Percentiles rank a stretch among this genome's conserved stretches.
These are phyloP conservation scores for Leishmania braziliensis DNA, from an alignment of 208 protist species.

Conservation along the genomic window DNA sequence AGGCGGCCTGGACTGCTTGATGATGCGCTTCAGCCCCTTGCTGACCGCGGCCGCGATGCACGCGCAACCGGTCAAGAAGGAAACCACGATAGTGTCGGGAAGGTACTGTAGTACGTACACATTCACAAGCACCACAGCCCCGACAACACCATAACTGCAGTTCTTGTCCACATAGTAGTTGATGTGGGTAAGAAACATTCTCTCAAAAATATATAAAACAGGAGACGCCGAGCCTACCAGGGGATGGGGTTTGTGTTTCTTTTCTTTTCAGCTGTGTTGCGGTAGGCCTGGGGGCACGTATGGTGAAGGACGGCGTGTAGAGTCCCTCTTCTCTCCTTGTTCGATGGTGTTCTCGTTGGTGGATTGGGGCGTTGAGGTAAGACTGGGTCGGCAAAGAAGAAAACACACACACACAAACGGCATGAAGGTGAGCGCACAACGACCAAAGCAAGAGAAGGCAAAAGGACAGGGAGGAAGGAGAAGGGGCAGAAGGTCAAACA, in stretches of 20 bases:
- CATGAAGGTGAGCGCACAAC: not conserved
- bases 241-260: not conserved
- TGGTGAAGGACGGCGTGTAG: not conserved
- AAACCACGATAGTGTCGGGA: slow-evolving; percentile 38
- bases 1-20: slow-evolving; percentile 51
- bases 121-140: slow-evolving; percentile 41
- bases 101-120: slow-evolving; percentile 32
- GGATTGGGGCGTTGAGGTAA: not conserved
- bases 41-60: slow-evolving; percentile 45
- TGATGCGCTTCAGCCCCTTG: slow-evolving; percentile 50
- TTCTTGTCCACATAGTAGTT: slow-evolving; percentile 41
- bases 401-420: no score
- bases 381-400: not conserved
- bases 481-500: not conserved
- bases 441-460: not conserved
- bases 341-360: not conserved
- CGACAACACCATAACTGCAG: slow-evolving; percentile 41
- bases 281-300: not conserved
- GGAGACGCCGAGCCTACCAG: not conserved
- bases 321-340: not conserved
- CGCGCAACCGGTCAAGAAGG: slow-evolving; percentile 40
- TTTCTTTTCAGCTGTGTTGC: not conserved
- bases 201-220: not conserved
- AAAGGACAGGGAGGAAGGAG: not conserved
- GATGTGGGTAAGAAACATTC: slow-evolving; percentile 17